Evolutionary conservation across 2,329 filamentous ascomycete genomes (phyloP), one percentile per base, ranked within the genome.

Genomic region (Graphiopsis chlorocephala): DNA sequence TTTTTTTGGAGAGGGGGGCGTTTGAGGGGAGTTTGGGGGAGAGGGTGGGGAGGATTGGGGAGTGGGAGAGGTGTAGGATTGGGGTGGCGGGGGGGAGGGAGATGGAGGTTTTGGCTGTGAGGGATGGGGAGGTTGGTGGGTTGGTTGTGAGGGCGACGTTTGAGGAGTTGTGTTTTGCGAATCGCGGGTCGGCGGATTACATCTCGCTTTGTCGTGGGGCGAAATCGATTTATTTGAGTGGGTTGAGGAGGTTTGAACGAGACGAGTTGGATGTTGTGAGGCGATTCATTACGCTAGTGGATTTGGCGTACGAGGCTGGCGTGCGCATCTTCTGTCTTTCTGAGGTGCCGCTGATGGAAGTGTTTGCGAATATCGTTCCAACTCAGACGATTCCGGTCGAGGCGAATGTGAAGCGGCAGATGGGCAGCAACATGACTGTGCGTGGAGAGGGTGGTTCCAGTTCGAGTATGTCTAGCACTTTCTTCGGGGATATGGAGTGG

Each of bases 131-230:
- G 4, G 26, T 12, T 23, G 35, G 45, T 15, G 57, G n/a, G n/a
- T 31, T 50, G 45, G 5, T 31, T 47, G 35, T 38, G 45, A 61
- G 38, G 11, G 89, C 83, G 29, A 82, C 84, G 8, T 93, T 93
- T 70, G 71, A 80, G 12, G 82, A 88, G 20, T 82, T 93, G 1
- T 91, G 90, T 59, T 82, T 83, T 65, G 76, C 75, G 11, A 81
- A 82, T 4, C 86, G 92, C 45, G 90, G 90, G 0, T 89, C 90
- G 0, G 90, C 90, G 50, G 90, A 93, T 77, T 93, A 92, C 75
- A 89, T 92, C 74, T 92, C 90, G 0, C 85, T 93, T 66, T 71
- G 69, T 56, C 66, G 64, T 0, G 56, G 53, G 10, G 60, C 68
- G 14, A 59, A 63, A 2, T 65, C 63, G 3, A 68, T 72, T 29